Percentiles rank a stretch among this genome's conserved stretches.
Evolutionary conservation across 2,329 filamentous ascomycete genomes (phyloP).

Genomic region (Talaromyces pinophilus): DNA sequence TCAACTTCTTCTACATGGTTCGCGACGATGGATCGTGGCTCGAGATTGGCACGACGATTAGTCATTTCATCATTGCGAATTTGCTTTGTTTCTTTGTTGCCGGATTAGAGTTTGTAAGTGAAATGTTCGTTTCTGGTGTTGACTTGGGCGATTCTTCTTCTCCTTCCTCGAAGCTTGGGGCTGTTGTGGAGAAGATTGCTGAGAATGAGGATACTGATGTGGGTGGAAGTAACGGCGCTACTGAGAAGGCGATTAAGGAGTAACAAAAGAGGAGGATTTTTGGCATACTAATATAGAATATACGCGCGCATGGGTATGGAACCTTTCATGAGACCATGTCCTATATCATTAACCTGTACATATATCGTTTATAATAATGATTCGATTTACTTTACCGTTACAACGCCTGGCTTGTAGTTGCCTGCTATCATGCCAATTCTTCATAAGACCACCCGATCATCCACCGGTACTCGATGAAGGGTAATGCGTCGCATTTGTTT

Average conservation of each 20-base stretch:
- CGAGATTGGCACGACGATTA: constrained; percentile 96
- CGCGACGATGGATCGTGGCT: constrained; percentile 96
- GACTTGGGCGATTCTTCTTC: constrained; percentile 48
- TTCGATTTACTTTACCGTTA: background rate
- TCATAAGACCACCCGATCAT: background rate
- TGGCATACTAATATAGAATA: background rate
- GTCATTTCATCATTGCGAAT: constrained; percentile 91
- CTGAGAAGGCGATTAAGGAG: background rate
- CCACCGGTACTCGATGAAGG: background rate
- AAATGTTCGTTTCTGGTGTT: constrained; percentile 77
- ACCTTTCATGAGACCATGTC: background rate
- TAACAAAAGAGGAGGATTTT: background rate
- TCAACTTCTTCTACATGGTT: constrained; percentile 98
- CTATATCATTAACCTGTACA: constrained; percentile 8
- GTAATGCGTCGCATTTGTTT: too few species aligned
- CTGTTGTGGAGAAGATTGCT: background rate
- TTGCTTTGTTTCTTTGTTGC: constrained; percentile 88
- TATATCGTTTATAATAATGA: constrained; percentile 11
- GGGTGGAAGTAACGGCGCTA: background rate
- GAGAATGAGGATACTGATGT: constrained; percentile 1
- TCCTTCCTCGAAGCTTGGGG: background rate
- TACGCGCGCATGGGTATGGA: background rate
- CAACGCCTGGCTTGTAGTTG: background rate
- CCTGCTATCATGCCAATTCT: background rate
- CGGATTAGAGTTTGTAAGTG: constrained; percentile 79